Evolutionary conservation across 1,284 basidiomycete species (phyloP).

Genomic region (Pseudozyma thailandica): DNA sequence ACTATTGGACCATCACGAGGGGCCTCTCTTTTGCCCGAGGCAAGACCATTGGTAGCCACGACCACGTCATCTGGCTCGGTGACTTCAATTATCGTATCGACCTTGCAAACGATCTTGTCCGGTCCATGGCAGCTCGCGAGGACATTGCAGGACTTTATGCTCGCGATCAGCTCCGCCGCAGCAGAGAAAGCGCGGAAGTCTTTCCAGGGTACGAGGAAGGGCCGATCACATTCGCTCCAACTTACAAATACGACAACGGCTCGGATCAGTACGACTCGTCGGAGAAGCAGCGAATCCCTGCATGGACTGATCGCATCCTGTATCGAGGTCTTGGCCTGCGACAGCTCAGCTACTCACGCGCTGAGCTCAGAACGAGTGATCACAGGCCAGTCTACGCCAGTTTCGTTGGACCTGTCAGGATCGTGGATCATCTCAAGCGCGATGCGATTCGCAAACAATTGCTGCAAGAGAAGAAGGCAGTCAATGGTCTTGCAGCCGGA

Average conservation of each 20-base stretch:
- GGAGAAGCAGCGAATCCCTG: conserved; percentile 94
- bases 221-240: conserved; percentile 85
- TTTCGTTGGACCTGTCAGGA: conserved; percentile 80
- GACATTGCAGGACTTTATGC: conserved; percentile 80
- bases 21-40: conserved; percentile 88
- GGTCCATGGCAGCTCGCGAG: conserved; percentile 70
- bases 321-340: conserved; percentile 72
- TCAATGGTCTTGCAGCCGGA: conserved; percentile 17
- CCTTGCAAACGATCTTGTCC: conserved; percentile 82
- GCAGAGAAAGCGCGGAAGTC: conserved; percentile 68
- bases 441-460: conserved; percentile 76
- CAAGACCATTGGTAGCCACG: conserved; percentile 86
- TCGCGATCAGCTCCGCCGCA: conserved; percentile 73
- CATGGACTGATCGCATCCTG: conserved; percentile 83
- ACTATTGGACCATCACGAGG: conserved; percentile 86
- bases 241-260: conserved; percentile 82
- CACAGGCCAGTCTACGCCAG: conserved; percentile 92
- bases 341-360: conserved; percentile 72
- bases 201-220: conserved; percentile 90
- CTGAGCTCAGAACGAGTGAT: conserved; percentile 87
- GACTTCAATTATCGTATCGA: conserved; percentile 95
- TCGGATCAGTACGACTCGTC: conserved; percentile 90
- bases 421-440: conserved; percentile 81
- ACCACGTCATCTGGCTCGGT: conserved; percentile 89
- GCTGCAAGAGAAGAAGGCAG: conserved; percentile 32